Conservation (phyloP, 371 early-diverging fungal genomes). For the Apophysomyces sp. region DNA sequence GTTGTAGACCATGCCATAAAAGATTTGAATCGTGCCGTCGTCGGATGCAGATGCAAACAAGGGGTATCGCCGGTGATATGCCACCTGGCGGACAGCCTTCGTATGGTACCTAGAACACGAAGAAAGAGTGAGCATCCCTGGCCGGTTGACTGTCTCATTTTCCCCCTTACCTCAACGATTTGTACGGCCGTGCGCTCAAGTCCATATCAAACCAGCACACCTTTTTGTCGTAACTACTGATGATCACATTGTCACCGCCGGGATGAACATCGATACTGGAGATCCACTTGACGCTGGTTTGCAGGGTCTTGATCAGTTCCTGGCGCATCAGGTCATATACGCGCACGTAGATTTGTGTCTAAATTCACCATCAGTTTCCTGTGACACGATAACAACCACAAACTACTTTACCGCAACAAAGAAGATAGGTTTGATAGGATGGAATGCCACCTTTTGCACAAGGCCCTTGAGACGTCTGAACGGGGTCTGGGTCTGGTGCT, state of each 20-base stretch:
- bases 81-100: constrained; percentile 86
- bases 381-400: no score
- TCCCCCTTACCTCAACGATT: constrained; percentile 72
- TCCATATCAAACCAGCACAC: constrained; percentile 97
- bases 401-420: constrained; percentile 76
- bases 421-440: constrained; percentile 90
- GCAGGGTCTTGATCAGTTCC: constrained; percentile 77
- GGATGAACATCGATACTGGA: constrained; percentile 95
- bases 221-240: constrained; percentile 93
- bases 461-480: constrained; percentile 86
- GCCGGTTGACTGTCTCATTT: no score
- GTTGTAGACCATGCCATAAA: constrained; percentile 96
- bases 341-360: constrained; percentile 91
- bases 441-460: constrained; percentile 91
- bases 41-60: constrained; percentile 93
- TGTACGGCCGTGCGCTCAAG: constrained; percentile 88
- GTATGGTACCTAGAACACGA: constrained; percentile 67
- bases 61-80: constrained; percentile 88
- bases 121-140: neutral
- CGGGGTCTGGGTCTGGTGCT: constrained; percentile 85
- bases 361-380: no score
- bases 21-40: constrained; percentile 92
- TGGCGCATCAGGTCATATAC: constrained; percentile 92
- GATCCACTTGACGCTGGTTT: constrained; percentile 89
- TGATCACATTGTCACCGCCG: constrained; percentile 88